phyloP scores from a whole-genome alignment of 441 rosid genomes.

The Eruca vesicaria region DNA sequence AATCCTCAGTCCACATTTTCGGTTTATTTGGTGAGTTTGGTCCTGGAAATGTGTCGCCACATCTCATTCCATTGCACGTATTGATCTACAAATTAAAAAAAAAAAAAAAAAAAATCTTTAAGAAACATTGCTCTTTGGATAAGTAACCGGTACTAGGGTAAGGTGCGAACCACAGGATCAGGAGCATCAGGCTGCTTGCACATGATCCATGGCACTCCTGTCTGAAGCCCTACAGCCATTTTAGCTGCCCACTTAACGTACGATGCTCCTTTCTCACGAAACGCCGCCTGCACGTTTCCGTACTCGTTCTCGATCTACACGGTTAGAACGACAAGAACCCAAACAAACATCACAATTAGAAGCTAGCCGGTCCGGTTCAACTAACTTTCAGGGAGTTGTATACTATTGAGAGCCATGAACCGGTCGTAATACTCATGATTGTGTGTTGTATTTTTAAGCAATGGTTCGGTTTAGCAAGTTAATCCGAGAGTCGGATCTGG shows the following conservation, averaged over 20 bases:
- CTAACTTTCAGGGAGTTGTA: background rate
- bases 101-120: background rate
- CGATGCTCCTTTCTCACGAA: slow-evolving; percentile 47
- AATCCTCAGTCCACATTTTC: slow-evolving; percentile 67
- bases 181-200: slow-evolving; percentile 78
- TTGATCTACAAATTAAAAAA: slow-evolving; percentile 44
- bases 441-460: background rate
- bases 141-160: background rate
- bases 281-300: slow-evolving; percentile 51
- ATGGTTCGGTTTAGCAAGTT: background rate
- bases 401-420: background rate
- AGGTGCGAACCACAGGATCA: slow-evolving; percentile 59
- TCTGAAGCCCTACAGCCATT: slow-evolving; percentile 59
- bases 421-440: background rate
- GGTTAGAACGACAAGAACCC: background rate
- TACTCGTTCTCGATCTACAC: slow-evolving; percentile 72
- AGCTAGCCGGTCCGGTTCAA: background rate
- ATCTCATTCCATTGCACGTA: slow-evolving; percentile 69
- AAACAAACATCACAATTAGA: background rate
- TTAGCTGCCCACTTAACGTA: slow-evolving; percentile 64
- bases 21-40: slow-evolving; percentile 72
- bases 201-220: slow-evolving; percentile 81
- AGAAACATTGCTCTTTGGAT: background rate
- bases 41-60: slow-evolving; percentile 67
- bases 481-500: no score